Evolutionary conservation across 169 alveolate species (phyloP).

Genomic region (Cryptosporidium viatorum): DNA sequence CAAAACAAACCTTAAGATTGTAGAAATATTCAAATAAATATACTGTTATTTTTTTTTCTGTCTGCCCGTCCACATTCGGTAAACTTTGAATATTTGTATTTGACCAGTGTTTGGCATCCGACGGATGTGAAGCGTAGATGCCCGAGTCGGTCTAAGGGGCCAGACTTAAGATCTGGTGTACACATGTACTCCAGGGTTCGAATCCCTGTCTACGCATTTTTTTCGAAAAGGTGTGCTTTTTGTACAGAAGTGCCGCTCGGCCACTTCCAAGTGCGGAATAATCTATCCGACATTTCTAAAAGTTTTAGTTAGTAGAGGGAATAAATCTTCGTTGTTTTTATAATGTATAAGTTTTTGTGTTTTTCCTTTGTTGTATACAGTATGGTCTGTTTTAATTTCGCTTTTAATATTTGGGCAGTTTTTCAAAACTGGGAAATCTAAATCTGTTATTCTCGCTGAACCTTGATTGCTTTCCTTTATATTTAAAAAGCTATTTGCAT

Average conservation of each 20-base stretch:
- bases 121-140: slow-evolving; percentile 55
- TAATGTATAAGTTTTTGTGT: neutral
- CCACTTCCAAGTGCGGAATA: neutral
- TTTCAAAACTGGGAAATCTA: neutral
- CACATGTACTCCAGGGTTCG: slow-evolving; percentile 78
- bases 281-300: neutral
- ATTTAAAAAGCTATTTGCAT: neutral
- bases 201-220: slow-evolving; percentile 76
- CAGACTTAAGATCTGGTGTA: slow-evolving; percentile 78
- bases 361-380: neutral
- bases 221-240: too few species aligned
- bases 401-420: neutral
- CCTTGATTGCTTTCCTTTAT: neutral
- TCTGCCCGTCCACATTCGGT: too few species aligned
- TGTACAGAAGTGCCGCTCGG: too few species aligned
- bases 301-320: neutral
- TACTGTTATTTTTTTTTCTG: neutral
- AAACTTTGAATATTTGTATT: neutral
- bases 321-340: neutral
- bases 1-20: slow-evolving; percentile 21
- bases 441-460: neutral
- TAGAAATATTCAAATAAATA: neutral
- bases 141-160: slow-evolving; percentile 79
- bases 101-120: neutral
- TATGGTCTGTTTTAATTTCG: neutral